phyloP scores from a whole-genome alignment of 129 eudicot genomes.

The Ambrosia artemisiifolia region DNA sequence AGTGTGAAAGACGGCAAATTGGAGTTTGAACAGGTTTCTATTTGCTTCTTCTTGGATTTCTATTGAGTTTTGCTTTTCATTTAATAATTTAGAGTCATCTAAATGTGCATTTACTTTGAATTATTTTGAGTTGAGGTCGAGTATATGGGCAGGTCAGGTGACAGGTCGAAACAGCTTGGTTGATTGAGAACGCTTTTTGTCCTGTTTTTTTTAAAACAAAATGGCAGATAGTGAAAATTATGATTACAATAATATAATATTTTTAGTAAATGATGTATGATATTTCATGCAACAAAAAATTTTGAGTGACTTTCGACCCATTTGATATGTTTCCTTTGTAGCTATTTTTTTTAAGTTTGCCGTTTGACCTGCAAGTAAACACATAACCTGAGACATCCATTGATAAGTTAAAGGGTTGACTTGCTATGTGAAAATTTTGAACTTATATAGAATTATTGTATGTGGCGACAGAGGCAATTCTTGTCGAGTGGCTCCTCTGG shows the following conservation, averaged over 20 bases:
- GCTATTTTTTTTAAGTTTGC: background rate
- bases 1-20: slow-evolving; percentile 54
- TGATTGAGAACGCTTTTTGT: background rate
- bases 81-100: slow-evolving; percentile 7
- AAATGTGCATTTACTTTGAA: background rate
- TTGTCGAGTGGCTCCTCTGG: slow-evolving; percentile 71
- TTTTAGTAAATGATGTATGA: background rate
- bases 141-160: background rate
- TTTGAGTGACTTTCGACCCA: background rate
- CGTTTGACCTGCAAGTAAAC: background rate
- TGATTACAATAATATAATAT: background rate
- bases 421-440: background rate
- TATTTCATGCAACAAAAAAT: background rate
- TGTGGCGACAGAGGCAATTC: slow-evolving; percentile 67
- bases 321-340: background rate
- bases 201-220: background rate
- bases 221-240: background rate
- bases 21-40: slow-evolving; percentile 75
- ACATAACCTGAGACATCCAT: background rate
- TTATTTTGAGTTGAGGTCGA: background rate
- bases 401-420: background rate
- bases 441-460: background rate
- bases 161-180: no score
- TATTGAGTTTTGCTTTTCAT: background rate
- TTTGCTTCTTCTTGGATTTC: background rate